Evolutionary conservation across 805 yeast genomes (phyloP).

Genomic region (Zygotorulaspora danielsina): DNA sequence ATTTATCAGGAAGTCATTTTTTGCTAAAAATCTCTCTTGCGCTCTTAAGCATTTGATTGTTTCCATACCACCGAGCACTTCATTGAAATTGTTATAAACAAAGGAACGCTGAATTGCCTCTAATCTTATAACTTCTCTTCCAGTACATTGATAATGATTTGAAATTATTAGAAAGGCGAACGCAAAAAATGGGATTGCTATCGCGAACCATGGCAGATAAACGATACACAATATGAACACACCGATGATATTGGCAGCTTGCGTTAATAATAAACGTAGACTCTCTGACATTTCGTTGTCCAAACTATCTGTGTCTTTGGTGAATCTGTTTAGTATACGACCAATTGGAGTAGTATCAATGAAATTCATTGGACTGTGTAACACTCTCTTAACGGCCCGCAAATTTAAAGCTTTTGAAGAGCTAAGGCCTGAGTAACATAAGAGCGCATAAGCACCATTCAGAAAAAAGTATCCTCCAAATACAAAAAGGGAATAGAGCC

Average conservation of each 20-base stretch:
- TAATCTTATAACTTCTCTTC: conserved; percentile 48
- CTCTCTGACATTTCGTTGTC: conserved; percentile 78
- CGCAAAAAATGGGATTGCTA: conserved; percentile 57
- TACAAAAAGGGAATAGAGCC: conserved; percentile 63
- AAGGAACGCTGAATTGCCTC: conserved; percentile 50
- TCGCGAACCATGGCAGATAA: conserved; percentile 74
- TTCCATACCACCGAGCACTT: conserved; percentile 45
- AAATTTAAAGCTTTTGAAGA: conserved; percentile 59
- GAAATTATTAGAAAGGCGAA: conserved; percentile 43
- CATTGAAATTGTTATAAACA: conserved; percentile 50
- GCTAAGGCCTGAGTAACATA: conserved; percentile 42
- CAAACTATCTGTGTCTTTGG: conserved; percentile 80
- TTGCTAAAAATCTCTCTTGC: conserved; percentile 38
- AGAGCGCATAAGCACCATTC: conserved; percentile 30
- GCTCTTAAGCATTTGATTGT: conserved; percentile 44
- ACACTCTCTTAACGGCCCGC: conserved; percentile 52
- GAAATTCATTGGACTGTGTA: conserved; percentile 78
- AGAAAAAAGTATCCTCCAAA: conserved; percentile 45
- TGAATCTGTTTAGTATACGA: conserved; percentile 76
- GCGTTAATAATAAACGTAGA: conserved; percentile 54
- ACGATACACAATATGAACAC: conserved; percentile 63
- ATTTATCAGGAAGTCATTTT: conserved; percentile 49
- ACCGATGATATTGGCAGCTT: conserved; percentile 55
- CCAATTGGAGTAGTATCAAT: conserved; percentile 87
- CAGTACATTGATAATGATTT: conserved; percentile 46